phyloP scores from a whole-genome alignment of 116 monocot genomes.

The Iris pallida region DNA sequence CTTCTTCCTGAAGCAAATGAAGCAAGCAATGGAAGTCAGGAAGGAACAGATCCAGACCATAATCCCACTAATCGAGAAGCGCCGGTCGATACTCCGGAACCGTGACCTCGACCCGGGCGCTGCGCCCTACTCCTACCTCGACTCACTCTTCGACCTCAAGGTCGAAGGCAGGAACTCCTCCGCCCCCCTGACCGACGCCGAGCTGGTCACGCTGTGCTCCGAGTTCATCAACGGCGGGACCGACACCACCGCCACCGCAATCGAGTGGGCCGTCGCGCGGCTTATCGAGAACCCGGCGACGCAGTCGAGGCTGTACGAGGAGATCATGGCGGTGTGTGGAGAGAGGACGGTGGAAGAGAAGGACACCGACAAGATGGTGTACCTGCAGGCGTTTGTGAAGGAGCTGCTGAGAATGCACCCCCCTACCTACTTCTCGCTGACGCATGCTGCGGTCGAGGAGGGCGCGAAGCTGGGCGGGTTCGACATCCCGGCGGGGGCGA shows the following conservation, averaged over 20 bases:
- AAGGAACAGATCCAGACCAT: constrained; percentile 25
- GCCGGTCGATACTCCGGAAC: constrained; percentile 17
- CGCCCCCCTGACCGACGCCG: constrained; percentile 22
- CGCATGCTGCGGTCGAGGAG: constrained; percentile 18
- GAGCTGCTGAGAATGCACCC: constrained; percentile 39
- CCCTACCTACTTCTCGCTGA: constrained; percentile 28
- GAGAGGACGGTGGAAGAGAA: constrained; percentile 22
- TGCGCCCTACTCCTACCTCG: constrained; percentile 33
- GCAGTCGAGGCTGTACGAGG: constrained; percentile 21
- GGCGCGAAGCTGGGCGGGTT: constrained; percentile 23
- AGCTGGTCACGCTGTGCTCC: constrained; percentile 35
- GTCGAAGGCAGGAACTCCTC: constrained; percentile 20
- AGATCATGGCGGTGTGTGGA: constrained; percentile 11
- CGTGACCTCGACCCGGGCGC: constrained; percentile 6
- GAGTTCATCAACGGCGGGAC: constrained; percentile 41
- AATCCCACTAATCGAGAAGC: constrained; percentile 19
- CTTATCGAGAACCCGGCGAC: constrained; percentile 23
- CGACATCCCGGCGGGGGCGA: constrained; percentile 29
- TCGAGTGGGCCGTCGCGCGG: constrained; percentile 44
- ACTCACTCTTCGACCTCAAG: constrained; percentile 31
- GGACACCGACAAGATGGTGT: constrained; percentile 23
- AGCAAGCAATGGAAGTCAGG: constrained; percentile 13
- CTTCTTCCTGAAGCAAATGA: constrained; percentile 16
- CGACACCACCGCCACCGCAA: constrained; percentile 40
- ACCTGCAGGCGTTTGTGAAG: constrained; percentile 34